Percentiles rank a stretch among this genome's conserved stretches.
Conservation (phyloP, 202 grass and related monocot genomes). For the Eragrostis tef region DNA sequence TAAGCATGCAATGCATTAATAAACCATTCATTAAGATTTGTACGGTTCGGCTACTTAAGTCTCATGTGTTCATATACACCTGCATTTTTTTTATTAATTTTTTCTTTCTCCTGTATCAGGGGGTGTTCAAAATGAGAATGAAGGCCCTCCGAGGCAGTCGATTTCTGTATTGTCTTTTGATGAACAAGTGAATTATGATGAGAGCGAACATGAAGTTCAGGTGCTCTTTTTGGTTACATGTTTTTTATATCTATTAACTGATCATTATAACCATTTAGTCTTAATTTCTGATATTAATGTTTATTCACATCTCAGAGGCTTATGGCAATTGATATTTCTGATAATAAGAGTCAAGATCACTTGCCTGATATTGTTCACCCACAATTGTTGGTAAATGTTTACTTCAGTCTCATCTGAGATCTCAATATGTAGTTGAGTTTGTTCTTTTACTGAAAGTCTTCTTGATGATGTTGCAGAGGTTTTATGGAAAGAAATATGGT, state of each 20-base stretch:
- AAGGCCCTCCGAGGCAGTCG: background rate
- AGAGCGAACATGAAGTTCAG: constrained; percentile 4
- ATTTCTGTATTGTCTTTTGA: too few relatives aligned
- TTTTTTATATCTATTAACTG: background rate
- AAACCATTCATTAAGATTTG: too few relatives aligned
- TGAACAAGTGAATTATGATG: background rate
- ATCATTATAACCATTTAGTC: background rate
- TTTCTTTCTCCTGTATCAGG: too few relatives aligned
- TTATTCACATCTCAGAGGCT: constrained; percentile 9
- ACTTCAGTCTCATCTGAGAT: background rate
- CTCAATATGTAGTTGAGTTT: background rate
- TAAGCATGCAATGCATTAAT: too few relatives aligned
- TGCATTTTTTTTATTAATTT: too few relatives aligned
- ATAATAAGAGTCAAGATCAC: background rate
- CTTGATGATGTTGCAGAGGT: background rate
- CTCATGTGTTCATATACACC: too few relatives aligned
- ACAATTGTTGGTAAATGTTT: constrained; percentile 9
- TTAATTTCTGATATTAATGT: background rate
- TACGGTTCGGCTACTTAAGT: too few relatives aligned
- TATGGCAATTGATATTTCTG: constrained; percentile 11
- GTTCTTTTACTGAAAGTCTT: background rate
- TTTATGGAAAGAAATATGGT: background rate
- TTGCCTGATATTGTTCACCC: constrained; percentile 17
- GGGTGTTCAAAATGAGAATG: too few relatives aligned
- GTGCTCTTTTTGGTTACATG: constrained; percentile 3